Conservation (phyloP, 805 yeast species). For the Danielozyma ontarioensis region DNA sequence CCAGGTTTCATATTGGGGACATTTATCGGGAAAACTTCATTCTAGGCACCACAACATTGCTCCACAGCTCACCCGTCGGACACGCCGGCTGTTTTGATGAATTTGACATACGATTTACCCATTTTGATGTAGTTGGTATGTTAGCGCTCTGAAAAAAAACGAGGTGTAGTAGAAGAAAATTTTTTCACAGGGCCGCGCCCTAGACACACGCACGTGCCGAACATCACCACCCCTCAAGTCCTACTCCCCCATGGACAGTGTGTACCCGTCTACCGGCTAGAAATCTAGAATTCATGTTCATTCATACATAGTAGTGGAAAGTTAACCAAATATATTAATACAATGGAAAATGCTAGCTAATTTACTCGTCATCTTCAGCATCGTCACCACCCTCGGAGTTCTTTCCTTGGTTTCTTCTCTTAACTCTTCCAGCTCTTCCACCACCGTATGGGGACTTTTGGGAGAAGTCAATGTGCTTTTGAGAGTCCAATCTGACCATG, state of each 20-base stretch:
- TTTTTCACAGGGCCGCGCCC: not conserved
- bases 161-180: not conserved
- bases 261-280: too few species aligned
- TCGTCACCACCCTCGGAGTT: slow-evolving; percentile 50
- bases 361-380: slow-evolving; percentile 74
- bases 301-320: not conserved
- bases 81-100: too few species aligned
- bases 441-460: slow-evolving; percentile 99
- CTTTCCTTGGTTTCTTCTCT: slow-evolving; percentile 82
- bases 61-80: too few species aligned
- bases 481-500: slow-evolving; percentile 99
- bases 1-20: too few species aligned
- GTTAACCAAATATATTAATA: not conserved
- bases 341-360: slow-evolving; percentile 16
- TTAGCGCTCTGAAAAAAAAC: not conserved
- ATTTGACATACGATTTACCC: not conserved
- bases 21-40: too few species aligned
- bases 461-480: slow-evolving; percentile 99
- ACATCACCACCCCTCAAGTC: too few species aligned
- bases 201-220: not conserved
- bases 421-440: slow-evolving; percentile 99
- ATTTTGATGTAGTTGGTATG: not conserved
- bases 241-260: too few species aligned
- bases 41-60: too few species aligned
- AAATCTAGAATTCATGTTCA: not conserved